A percentile compares a stretch with the other conserved stretches of the same genome.
Evolutionary conservation across 768 basidiomycete species (phyloP).

Genomic region (Termitomyces sp.): DNA sequence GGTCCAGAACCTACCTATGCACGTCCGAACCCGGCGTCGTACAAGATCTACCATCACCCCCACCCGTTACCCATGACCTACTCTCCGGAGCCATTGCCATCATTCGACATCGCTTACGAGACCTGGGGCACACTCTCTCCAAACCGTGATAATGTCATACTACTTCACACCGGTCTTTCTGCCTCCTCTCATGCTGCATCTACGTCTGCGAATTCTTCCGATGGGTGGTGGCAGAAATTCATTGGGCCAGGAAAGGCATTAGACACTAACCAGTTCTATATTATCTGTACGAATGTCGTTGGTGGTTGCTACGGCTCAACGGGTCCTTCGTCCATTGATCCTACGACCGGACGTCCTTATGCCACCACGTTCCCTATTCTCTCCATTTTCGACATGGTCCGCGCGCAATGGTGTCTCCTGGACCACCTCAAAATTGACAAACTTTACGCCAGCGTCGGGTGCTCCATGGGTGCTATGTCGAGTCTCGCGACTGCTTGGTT

Average conservation of each 20-base stretch:
- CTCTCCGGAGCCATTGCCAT: slow-evolving; percentile 49
- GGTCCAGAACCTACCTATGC: slow-evolving; percentile 86
- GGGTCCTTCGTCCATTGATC: slow-evolving; percentile 85
- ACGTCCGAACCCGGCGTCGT: slow-evolving; percentile 72
- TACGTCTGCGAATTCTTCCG: slow-evolving; percentile 68
- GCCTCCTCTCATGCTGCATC: slow-evolving; percentile 95
- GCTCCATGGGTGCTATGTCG: slow-evolving; percentile 98
- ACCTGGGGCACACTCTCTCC: slow-evolving; percentile 93
- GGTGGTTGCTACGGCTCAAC: slow-evolving; percentile 98
- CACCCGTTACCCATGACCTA: slow-evolving; percentile 65
- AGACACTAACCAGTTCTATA: slow-evolving; percentile 89
- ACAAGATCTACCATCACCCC: slow-evolving; percentile 64
- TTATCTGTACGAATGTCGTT: slow-evolving; percentile 95
- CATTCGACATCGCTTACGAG: slow-evolving; percentile 92
- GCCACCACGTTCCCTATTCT: slow-evolving; percentile 91
- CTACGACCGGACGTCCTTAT: slow-evolving; percentile 66
- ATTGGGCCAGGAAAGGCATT: slow-evolving; percentile 93
- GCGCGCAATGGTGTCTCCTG: slow-evolving; percentile 84
- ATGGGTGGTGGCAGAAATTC: slow-evolving; percentile 99
- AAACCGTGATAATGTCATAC: slow-evolving; percentile 80
- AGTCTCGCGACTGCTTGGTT: slow-evolving; percentile 95
- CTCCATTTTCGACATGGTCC: slow-evolving; percentile 96
- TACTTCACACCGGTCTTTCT: slow-evolving; percentile 94
- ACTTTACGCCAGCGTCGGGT: slow-evolving; percentile 92
- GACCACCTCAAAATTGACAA: slow-evolving; percentile 82